Conservation (phyloP, 1,139 yeast species). For the Diutina rugosa region DNA sequence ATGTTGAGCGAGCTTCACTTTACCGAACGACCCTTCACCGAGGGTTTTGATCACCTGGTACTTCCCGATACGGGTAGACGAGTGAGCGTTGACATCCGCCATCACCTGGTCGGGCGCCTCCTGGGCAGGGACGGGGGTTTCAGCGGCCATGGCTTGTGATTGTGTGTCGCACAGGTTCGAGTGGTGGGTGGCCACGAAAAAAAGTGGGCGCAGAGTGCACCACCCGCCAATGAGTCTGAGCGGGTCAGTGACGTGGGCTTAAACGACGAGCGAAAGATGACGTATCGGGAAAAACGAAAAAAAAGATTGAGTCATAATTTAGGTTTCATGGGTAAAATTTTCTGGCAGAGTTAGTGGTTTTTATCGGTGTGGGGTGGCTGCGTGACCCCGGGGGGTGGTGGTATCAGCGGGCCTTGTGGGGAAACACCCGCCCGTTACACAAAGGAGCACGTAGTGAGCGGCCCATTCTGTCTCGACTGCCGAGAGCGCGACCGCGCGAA, state of each 20-base stretch:
- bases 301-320: too few species aligned
- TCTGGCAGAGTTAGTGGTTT: too few species aligned
- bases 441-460: neutral
- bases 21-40: slow-evolving; percentile 97
- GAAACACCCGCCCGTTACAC: neutral
- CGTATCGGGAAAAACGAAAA: too few species aligned
- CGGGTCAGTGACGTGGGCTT: neutral
- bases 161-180: neutral
- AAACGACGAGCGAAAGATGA: neutral
- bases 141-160: neutral
- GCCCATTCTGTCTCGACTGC: neutral
- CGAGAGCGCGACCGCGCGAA: neutral
- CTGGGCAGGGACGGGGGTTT: neutral
- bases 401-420: neutral
- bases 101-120: neutral
- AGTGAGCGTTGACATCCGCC: neutral
- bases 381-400: neutral
- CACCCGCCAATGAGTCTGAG: neutral
- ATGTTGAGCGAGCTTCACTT: slow-evolving; percentile 91
- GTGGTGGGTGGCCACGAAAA: neutral
- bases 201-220: neutral
- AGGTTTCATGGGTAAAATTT: too few species aligned
- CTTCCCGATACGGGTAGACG: slow-evolving; percentile 53
- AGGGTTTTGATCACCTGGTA: slow-evolving; percentile 89
- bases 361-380: too few species aligned